Conservation (phyloP, 169 alveolate species). For the Amoebophrya sp. region DNA sequence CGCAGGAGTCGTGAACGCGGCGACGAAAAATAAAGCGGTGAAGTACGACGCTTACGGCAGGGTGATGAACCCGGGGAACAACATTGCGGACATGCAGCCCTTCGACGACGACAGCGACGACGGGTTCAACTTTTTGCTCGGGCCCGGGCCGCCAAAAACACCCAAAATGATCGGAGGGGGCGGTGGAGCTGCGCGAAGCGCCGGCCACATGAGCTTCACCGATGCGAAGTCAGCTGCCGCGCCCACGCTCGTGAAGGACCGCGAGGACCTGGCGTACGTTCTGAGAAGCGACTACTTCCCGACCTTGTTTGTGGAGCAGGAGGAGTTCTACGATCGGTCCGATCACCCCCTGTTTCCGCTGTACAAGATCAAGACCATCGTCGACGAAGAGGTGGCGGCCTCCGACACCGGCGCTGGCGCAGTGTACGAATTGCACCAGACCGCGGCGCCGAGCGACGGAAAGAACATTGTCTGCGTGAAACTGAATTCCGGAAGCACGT, state of each 20-base stretch:
- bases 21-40: background rate
- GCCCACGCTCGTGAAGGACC: background rate
- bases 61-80: background rate
- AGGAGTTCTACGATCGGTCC: background rate
- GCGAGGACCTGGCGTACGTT: background rate
- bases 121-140: background rate
- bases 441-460: no score
- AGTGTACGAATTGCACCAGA: no score
- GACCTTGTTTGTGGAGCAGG: background rate
- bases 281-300: background rate
- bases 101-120: background rate
- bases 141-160: background rate
- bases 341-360: background rate
- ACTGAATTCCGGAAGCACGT: no score
- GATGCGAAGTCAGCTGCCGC: background rate
- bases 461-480: no score
- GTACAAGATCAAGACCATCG: background rate
- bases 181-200: background rate
- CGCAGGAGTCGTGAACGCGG: background rate
- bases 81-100: background rate
- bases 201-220: background rate
- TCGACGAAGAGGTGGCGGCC: background rate
- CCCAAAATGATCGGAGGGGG: background rate
- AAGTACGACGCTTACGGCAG: background rate
- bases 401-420: background rate